Conservation (phyloP, 345 rosid genomes). For the Populus deltoides region DNA sequence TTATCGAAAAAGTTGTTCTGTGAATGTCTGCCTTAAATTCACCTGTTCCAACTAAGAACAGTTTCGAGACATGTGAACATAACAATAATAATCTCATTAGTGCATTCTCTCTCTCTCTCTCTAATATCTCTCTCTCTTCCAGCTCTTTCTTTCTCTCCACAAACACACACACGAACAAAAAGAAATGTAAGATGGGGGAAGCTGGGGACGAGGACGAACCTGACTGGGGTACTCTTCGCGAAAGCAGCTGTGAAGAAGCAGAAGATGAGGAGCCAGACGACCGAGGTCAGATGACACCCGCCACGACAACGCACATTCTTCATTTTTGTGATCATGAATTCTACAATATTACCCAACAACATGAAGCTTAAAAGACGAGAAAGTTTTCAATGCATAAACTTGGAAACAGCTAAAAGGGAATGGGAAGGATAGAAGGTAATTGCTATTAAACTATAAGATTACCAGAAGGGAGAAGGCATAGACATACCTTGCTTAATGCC, state of each 20-base stretch:
- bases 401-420: background rate
- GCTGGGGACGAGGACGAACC: constrained; percentile 31
- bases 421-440: too few species aligned
- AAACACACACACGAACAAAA: background rate
- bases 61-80: constrained; percentile 11
- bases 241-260: constrained; percentile 7
- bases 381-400: too few species aligned
- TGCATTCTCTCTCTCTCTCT: background rate
- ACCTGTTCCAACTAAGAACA: background rate
- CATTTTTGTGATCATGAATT: constrained; percentile 7
- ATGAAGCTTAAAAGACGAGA: background rate
- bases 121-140: background rate
- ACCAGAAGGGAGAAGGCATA: background rate
- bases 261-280: constrained; percentile 7
- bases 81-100: background rate
- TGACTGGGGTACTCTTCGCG: constrained; percentile 24
- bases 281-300: background rate
- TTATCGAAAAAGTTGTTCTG: background rate
- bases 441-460: background rate
- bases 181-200: background rate
- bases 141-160: background rate
- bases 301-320: constrained; percentile 5
- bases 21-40: background rate
- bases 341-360: background rate
- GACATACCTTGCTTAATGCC: background rate